A percentile compares a stretch with the other conserved stretches of the same genome.
Evolutionary conservation across 352 stramenopile species (phyloP).

Genomic region (Phytophthora fragariaefolia): DNA sequence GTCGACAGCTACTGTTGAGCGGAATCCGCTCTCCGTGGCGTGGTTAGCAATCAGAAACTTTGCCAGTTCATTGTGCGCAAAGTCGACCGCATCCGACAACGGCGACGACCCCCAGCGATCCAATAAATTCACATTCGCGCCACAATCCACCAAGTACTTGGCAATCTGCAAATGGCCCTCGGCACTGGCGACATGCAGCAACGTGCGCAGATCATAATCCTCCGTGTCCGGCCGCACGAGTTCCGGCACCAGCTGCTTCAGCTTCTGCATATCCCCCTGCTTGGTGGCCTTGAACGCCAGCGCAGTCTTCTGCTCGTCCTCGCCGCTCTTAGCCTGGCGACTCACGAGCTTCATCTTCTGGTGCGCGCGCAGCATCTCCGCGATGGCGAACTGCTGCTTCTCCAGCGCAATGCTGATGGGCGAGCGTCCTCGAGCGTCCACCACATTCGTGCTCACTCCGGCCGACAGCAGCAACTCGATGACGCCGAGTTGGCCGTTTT

Average conservation of each 20-base stretch:
- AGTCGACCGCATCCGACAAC: slow-evolving; percentile 77
- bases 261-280: slow-evolving; percentile 48
- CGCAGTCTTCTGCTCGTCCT: slow-evolving; percentile 53
- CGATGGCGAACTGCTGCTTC: slow-evolving; percentile 57
- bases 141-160: slow-evolving; percentile 72
- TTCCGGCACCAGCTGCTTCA: slow-evolving; percentile 63
- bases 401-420: slow-evolving; percentile 75
- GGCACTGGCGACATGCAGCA: slow-evolving; percentile 78
- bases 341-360: slow-evolving; percentile 57
- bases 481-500: slow-evolving; percentile 69
- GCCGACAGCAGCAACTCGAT: slow-evolving; percentile 82
- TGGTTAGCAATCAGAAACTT: slow-evolving; percentile 70
- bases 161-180: slow-evolving; percentile 65
- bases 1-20: slow-evolving; percentile 55
- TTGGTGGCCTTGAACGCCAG: slow-evolving; percentile 70
- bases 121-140: slow-evolving; percentile 79
- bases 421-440: slow-evolving; percentile 63
- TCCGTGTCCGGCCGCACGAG: slow-evolving; percentile 70
- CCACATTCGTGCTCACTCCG: slow-evolving; percentile 61
- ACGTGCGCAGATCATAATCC: slow-evolving; percentile 76
- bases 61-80: slow-evolving; percentile 79
- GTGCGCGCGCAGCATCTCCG: slow-evolving; percentile 67
- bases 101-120: slow-evolving; percentile 83
- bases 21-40: slow-evolving; percentile 70
- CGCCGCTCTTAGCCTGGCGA: slow-evolving; percentile 37